phyloP scores from a whole-genome alignment of 176 grass and related monocot species.

The Phoenix roebelenii region DNA sequence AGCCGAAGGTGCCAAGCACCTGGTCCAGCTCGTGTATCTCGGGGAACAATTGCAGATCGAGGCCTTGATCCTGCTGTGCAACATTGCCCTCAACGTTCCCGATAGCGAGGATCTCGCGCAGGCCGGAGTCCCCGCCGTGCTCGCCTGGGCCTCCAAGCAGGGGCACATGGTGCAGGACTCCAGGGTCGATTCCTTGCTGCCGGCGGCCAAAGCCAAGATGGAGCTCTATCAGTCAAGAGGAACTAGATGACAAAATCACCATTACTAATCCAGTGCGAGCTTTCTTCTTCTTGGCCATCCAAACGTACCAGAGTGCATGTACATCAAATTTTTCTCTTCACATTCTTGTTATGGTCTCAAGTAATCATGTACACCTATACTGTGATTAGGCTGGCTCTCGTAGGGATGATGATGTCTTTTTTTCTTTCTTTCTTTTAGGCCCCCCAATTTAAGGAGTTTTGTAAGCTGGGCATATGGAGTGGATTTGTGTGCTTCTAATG shows the following conservation, averaged over 20 bases:
- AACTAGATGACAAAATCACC: slow-evolving; percentile 15
- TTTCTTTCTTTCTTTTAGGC: no score
- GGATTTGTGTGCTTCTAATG: no score
- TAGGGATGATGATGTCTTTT: no score
- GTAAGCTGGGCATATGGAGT: no score
- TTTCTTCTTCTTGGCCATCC: no score
- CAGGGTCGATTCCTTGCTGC: slow-evolving; percentile 45
- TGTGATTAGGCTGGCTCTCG: no score
- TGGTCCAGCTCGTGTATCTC: slow-evolving; percentile 80
- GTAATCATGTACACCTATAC: no score
- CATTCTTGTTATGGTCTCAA: no score
- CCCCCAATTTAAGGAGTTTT: no score
- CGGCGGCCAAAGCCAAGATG: slow-evolving; percentile 41
- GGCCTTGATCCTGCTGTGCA: slow-evolving; percentile 69
- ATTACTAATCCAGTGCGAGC: no score
- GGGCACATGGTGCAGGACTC: slow-evolving; percentile 55
- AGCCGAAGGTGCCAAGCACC: slow-evolving; percentile 49
- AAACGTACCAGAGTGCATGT: no score
- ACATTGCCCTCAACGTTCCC: slow-evolving; percentile 58
- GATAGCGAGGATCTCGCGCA: slow-evolving; percentile 72
- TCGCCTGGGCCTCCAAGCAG: slow-evolving; percentile 88
- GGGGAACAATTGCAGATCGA: slow-evolving; percentile 72
- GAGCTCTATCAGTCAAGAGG: slow-evolving; percentile 69
- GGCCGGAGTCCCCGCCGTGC: slow-evolving; percentile 64
- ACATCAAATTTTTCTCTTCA: no score